These are phyloP conservation scores for Tardiomyces blankii DNA, from an alignment of 1,139 yeast species.

Conservation along the genomic window DNA sequence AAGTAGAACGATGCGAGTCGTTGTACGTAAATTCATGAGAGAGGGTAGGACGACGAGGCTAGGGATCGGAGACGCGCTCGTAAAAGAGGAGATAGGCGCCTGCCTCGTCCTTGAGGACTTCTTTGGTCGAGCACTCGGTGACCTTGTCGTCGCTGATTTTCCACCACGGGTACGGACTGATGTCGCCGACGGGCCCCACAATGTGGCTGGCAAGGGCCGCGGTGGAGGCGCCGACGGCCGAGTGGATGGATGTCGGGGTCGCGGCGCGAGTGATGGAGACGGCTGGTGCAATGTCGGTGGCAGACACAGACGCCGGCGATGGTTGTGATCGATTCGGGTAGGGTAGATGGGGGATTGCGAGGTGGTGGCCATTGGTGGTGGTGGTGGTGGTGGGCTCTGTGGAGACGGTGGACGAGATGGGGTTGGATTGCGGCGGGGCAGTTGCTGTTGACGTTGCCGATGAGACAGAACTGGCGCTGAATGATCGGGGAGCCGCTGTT, in stretches of 20 bases:
- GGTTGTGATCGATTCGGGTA: conserved; percentile 1
- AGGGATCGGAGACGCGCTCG: conserved; percentile 28
- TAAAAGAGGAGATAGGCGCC: conserved; percentile 80
- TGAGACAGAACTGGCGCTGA: too few relatives aligned
- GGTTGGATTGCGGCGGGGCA: too few relatives aligned
- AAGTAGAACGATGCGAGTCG: not conserved
- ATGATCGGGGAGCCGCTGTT: too few relatives aligned
- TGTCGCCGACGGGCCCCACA: not conserved
- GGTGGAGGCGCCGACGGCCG: conserved; percentile 1
- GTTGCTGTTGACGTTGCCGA: too few relatives aligned
- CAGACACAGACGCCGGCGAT: not conserved
- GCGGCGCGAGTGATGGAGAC: conserved; percentile 1
- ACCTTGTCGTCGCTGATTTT: conserved; percentile 68
- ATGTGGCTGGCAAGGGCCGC: not conserved
- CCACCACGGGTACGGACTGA: conserved; percentile 42
- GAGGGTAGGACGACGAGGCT: not conserved
- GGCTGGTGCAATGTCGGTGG: not conserved
- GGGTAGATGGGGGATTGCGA: conserved; percentile 1
- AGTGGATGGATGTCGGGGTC: conserved; percentile 1
- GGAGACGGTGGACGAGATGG: too few relatives aligned
- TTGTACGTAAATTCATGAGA: not conserved
- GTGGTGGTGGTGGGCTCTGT: not conserved
- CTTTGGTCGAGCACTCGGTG: conserved; percentile 47
- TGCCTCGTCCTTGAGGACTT: conserved; percentile 56
- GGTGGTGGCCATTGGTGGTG: conserved; percentile 1